phyloP scores from a whole-genome alignment of 164 flowering plant genomes.

The Vitis labrusca region DNA sequence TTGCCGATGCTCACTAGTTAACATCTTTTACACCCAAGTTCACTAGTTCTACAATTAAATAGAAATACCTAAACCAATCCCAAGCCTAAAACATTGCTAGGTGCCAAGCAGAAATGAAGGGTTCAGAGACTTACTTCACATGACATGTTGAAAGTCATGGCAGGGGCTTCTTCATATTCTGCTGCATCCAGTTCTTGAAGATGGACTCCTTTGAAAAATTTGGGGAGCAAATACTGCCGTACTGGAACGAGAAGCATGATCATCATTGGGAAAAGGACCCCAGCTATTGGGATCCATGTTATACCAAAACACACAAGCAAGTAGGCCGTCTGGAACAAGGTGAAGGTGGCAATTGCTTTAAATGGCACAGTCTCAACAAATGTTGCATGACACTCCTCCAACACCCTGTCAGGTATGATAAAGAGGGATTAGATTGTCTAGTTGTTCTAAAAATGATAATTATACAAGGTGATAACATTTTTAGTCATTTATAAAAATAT shows the following conservation, averaged over 20 bases:
- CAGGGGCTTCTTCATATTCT: slow-evolving; percentile 89
- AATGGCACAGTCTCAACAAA: slow-evolving; percentile 89
- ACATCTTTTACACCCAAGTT: too few species aligned
- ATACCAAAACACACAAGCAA: slow-evolving; percentile 82
- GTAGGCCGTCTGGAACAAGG: slow-evolving; percentile 79
- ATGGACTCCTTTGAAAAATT: slow-evolving; percentile 86
- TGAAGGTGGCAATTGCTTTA: slow-evolving; percentile 69
- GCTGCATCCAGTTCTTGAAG: slow-evolving; percentile 93
- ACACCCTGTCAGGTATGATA: slow-evolving; percentile 50
- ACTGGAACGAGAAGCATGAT: slow-evolving; percentile 95
- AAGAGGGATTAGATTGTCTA: not conserved
- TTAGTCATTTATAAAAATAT: not conserved
- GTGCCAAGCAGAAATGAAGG: not conserved
- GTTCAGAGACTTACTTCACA: slow-evolving; percentile 53
- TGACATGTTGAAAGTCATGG: slow-evolving; percentile 55
- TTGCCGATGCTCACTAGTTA: too few species aligned
- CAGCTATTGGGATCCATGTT: slow-evolving; percentile 95
- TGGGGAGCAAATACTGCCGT: slow-evolving; percentile 86
- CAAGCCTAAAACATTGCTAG: not conserved
- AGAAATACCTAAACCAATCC: not conserved
- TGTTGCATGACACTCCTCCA: slow-evolving; percentile 77
- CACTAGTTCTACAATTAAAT: too few species aligned
- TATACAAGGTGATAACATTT: not conserved
- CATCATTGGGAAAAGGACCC: slow-evolving; percentile 84
- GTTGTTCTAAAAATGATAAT: not conserved